Base-by-base conservation (phyloP, 2,329 filamentous ascomycete genomes). In the Exophiala sideris region DNA sequence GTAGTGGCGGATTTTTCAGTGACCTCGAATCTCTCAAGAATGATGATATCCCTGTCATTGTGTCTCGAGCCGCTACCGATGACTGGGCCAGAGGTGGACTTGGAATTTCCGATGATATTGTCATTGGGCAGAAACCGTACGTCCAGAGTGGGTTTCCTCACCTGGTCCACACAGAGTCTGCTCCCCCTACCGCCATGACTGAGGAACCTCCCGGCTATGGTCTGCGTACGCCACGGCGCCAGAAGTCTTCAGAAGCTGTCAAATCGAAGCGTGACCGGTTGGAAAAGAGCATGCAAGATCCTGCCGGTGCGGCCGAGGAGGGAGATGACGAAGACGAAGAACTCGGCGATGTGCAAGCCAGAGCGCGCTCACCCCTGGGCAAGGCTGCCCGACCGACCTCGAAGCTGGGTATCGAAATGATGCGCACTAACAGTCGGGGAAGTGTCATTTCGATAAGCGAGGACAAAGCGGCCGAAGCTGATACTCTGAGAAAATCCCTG, bases 321-420 rank as follows among this genome's bases (percentile, higher is more conserved):
- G 91, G 91, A 3, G 92, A 96, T 65, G 92, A 96, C 63, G 92
- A 96, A 71, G 92, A 96, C 61, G 91, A 96, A 56, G 92, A 96
- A 66, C 79, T 95, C 4, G 91, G 89, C 6, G 77, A 79, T 62
- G 66, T 73, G 12, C 76, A 74, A 64, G 70, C 71, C 55, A 77
- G 74, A 57, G 72, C 71, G 56, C 76, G 73, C 71, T 87, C 70
- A 69, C 75, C 74, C 46, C 62, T 79, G 64, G 57, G 75, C 38
- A 76, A 81, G 35, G 76, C 73, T 12, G 76, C 78, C 35, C 79
- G 88, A 20, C 86, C 88, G 10, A 88, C 87, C 50, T 96, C 91
- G 0, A 96, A 96, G 70, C 81, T 97, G 1, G 91, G 91, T 1
- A 94, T 91, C 46, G 92, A 97, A 70, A 96, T 97, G 92, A 92